Conservation (phyloP, 805 yeast species). For the Candida mattraensis region DNA sequence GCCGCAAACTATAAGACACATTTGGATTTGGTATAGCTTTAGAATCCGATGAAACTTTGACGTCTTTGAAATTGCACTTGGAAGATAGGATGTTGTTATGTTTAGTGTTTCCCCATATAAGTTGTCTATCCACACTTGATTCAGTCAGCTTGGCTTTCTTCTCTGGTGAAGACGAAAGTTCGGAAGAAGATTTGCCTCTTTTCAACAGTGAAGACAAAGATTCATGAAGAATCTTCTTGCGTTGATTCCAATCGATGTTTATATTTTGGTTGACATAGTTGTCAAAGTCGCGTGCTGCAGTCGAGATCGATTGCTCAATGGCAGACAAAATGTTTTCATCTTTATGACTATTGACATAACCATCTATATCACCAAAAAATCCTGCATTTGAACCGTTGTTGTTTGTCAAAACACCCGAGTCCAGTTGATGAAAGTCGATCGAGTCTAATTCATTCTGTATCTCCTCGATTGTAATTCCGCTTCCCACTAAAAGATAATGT, state of each 20-base stretch:
- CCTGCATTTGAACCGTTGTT: slow-evolving; percentile 4
- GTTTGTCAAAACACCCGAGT: slow-evolving; percentile 8
- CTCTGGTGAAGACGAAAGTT: slow-evolving; percentile 12
- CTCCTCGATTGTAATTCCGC: slow-evolving; percentile 85
- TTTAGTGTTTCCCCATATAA: slow-evolving; percentile 31
- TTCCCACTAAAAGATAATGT: slow-evolving; percentile 85
- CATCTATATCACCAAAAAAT: slow-evolving; percentile 49
- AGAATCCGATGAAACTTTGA: slow-evolving; percentile 19
- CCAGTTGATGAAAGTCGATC: slow-evolving; percentile 31
- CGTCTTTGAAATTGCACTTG: slow-evolving; percentile 32
- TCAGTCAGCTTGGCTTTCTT: slow-evolving; percentile 21
- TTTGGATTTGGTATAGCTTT: slow-evolving; percentile 29
- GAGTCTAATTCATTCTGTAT: slow-evolving; percentile 60
- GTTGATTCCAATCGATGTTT: slow-evolving; percentile 79
- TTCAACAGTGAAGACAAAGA: slow-evolving; percentile 60
- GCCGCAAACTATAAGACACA: slow-evolving; percentile 40
- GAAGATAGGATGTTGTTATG: slow-evolving; percentile 30
- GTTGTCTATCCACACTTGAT: slow-evolving; percentile 20
- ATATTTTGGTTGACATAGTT: slow-evolving; percentile 68
- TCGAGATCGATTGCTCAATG: slow-evolving; percentile 72
- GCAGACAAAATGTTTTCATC: slow-evolving; percentile 81
- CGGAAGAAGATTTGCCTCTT: slow-evolving; percentile 24
- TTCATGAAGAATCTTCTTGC: slow-evolving; percentile 71
- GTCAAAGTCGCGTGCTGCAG: slow-evolving; percentile 84
- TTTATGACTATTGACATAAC: slow-evolving; percentile 64